Conservation (phyloP, 2,329 filamentous ascomycete genomes). For the Albophoma yamanashiensis region DNA sequence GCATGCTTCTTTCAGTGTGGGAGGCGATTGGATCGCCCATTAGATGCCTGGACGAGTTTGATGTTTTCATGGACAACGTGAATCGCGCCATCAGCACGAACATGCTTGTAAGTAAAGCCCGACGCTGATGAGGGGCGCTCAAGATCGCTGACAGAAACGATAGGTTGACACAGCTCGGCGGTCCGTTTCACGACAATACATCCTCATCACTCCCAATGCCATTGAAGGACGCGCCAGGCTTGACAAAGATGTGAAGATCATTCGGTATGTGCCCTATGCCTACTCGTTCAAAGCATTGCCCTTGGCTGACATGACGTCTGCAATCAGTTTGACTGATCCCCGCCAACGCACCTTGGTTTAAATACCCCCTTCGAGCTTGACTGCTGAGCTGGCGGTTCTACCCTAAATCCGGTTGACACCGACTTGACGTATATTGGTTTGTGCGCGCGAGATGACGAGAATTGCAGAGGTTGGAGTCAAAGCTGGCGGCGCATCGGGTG, state of each 20-base stretch:
- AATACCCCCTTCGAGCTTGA: background rate
- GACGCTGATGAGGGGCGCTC: background rate
- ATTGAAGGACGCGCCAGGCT: conserved; percentile 50
- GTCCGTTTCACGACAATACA: conserved; percentile 85
- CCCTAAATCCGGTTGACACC: background rate
- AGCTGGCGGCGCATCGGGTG: background rate
- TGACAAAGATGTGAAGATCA: conserved; percentile 66
- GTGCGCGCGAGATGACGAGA: background rate
- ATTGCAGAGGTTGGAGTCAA: background rate
- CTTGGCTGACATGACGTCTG: conserved; percentile 12
- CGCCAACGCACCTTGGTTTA: conserved; percentile 38
- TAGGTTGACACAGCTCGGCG: conserved; percentile 78
- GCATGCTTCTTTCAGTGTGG: conserved; percentile 85
- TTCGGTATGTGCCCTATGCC: conserved; percentile 41
- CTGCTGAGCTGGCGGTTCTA: background rate
- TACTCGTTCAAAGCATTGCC: background rate
- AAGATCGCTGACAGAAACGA: background rate
- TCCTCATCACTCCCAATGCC: conserved; percentile 89
- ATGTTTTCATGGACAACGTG: conserved; percentile 98
- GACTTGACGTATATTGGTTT: too few relatives aligned
- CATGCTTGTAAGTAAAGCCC: conserved; percentile 61
- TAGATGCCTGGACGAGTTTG: conserved; percentile 92
- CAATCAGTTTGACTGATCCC: conserved; percentile 44
- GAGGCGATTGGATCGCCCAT: conserved; percentile 96
- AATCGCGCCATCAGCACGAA: conserved; percentile 89